Base-by-base conservation (phyloP, 2,329 filamentous ascomycete genomes). In the Aschersonia sp. region DNA sequence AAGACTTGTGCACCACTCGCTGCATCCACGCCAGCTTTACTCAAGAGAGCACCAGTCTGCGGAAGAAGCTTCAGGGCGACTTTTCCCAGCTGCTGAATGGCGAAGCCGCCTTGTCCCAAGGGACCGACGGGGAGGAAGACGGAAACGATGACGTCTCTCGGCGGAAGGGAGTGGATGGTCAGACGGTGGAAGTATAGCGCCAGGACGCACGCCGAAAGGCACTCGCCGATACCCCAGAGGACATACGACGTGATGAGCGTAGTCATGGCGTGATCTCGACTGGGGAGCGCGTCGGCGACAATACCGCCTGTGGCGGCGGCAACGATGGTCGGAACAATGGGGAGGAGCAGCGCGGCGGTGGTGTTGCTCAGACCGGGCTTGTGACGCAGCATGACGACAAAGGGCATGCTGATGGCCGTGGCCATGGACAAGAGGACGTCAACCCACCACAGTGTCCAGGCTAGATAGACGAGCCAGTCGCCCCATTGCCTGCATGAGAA, bases 171-270 rank as follows among this genome's bases (percentile, higher is more conserved):
- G 61, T 85, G 75, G 3, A 85, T 60, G 4, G 77, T 78, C 7
- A 87, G 68, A 9, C 82, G 78, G 50, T 82, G 77, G 57, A 84
- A 84, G 61, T 86, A 87, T 40, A 86, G 73, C 9, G 77, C 77
- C 30, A 85, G 65, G 28, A 84, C 73, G 42, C 73, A 70, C 60
- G 80, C 73, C 2, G 80, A 75, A 46, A 86, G 68, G 35, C 61
- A 61, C 54, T 65, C 70, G 4, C 80, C 78, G 49, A 78, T 76
- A 0, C 82, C 82, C 80, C 79, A 85, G 53, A 86, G 73, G 12
- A 85, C 66, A 57, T 85, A 87, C 3, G 72, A 80, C 12, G 69
- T 68, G n/a, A 84, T 64, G 29, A 86, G 56, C 0, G 82, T 86
- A 40, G 72, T 73, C 28, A 83, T 59, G 4, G 77, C 77, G 53